These are phyloP conservation scores for Cladosporium sp. DNA, from an alignment of 2,329 filamentous ascomycete genomes.

Conservation along the genomic window DNA sequence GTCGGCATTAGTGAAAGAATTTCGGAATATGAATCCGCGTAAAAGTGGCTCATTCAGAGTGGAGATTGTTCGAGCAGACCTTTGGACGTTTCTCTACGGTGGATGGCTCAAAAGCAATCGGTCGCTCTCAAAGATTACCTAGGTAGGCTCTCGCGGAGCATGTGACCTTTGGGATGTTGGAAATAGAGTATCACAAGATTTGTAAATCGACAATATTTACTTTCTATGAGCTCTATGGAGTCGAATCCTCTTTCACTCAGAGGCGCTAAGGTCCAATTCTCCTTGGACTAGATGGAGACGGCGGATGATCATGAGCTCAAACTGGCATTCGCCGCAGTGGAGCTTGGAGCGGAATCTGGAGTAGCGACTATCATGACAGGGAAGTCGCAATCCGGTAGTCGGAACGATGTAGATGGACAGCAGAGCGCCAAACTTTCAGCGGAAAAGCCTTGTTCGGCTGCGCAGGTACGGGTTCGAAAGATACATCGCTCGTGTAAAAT, in stretches of 20 bases:
- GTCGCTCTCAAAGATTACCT: background rate
- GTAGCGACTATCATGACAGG: background rate
- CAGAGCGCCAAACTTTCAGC: background rate
- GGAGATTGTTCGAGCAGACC: background rate
- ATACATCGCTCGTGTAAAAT: background rate
- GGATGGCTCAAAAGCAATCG: background rate
- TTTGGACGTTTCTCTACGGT: background rate
- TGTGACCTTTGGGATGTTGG: background rate
- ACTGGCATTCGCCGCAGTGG: background rate
- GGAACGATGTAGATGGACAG: background rate
- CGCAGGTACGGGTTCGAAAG: background rate
- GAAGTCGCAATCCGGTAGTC: background rate
- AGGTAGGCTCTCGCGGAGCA: background rate
- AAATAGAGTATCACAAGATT: background rate
- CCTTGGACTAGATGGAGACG: background rate
- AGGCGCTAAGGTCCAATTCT: background rate
- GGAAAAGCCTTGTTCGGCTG: background rate
- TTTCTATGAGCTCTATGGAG: background rate
- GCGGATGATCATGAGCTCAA: background rate
- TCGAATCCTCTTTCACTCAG: background rate
- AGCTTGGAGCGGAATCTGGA: background rate
- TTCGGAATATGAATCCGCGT: slow-evolving; percentile 1
- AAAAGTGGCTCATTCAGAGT: background rate
- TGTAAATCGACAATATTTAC: background rate
- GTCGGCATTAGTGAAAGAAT: background rate